These are phyloP conservation scores for Ascosphaera apis DNA, from an alignment of 2,329 filamentous ascomycete species.

Conservation along the genomic window DNA sequence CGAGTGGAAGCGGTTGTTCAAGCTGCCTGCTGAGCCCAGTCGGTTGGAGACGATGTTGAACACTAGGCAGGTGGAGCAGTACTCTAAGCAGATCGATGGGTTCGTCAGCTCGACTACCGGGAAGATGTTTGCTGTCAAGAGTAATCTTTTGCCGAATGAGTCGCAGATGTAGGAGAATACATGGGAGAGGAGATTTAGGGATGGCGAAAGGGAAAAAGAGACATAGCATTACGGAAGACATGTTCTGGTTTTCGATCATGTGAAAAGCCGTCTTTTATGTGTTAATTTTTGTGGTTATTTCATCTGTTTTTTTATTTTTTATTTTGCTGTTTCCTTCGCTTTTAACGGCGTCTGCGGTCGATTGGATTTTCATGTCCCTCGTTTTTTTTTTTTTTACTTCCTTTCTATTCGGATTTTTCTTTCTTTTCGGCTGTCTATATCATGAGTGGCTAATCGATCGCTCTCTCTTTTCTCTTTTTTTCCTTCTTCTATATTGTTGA, in stretches of 20 bases:
- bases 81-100: conserved; percentile 87
- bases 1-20: conserved; percentile 96
- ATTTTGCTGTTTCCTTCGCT: conserved; percentile 2
- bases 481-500: not conserved
- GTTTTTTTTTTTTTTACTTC: conserved; percentile 1
- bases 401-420: conserved; percentile 1
- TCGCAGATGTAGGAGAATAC: too few relatives aligned
- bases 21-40: conserved; percentile 86
- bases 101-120: conserved; percentile 78
- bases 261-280: too few relatives aligned
- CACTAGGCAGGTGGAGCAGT: conserved; percentile 90
- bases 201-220: too few relatives aligned
- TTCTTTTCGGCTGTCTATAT: conserved; percentile 2
- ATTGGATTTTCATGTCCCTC: conserved; percentile 3
- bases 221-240: too few relatives aligned
- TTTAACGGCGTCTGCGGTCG: conserved; percentile 6
- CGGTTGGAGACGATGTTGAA: conserved; percentile 85
- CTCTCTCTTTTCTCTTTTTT: conserved; percentile 2
- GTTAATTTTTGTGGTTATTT: conserved; percentile 1
- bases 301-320: conserved; percentile 2
- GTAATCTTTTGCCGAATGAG: conserved; percentile 38
- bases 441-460: not conserved
- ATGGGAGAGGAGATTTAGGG: too few relatives aligned
- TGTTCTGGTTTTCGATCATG: too few relatives aligned
- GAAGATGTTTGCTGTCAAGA: conserved; percentile 95